Evolutionary conservation across 2,329 filamentous ascomycete genomes (phyloP), one percentile per base, ranked within the genome.

Genomic region (Ceratocystiopsis sp.): DNA sequence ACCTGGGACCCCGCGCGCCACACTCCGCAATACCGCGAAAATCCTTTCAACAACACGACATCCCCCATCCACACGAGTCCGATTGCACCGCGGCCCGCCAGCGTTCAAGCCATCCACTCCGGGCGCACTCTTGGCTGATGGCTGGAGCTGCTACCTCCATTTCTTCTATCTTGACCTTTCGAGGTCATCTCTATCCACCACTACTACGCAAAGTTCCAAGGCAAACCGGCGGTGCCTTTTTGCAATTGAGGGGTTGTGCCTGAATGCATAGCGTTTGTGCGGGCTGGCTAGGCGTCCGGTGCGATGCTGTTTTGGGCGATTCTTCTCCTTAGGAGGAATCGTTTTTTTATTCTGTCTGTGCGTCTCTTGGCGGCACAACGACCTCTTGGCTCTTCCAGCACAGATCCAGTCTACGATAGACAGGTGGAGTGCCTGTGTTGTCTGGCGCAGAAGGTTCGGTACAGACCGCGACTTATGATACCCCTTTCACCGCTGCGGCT

Each of bases 1-100:
- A 68, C 63, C 37, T 78, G 75, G 73, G 68, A 75, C 48, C 52
- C 63, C 8, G 59, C 59, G 38, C 57, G 59, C 14, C 55, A 52
- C 25, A 52, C 57, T 13, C 53, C 61, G 12, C 53, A 61, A 21
- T 68, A 62, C 41, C 54, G 57, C 21, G 53, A 58, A n/a, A 53
- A 58, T 16, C 60, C 61, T 33, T 66, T 64, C 42, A 55, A 51
- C 41, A 45, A 57, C 29, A 45, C 55, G 17, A 45, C 55, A 19
- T 58, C 63, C 17, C 55, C 61, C 1, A 54, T 67, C 13, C 60
- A 59, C 42, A 50, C 61, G 3, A 58, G 55, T 42, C 50, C 61
- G 10, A 55, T 57, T 15, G 55, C 59, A 15, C 54, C 61, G 38
- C 59, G 61, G 45, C 56, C 60, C 33, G 48, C 59, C 25, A 61